A percentile compares a stretch with the other conserved stretches of the same genome.
phyloP scores from a whole-genome alignment of 2,329 filamentous ascomycete genomes.

The Arthroderma uncinatum region DNA sequence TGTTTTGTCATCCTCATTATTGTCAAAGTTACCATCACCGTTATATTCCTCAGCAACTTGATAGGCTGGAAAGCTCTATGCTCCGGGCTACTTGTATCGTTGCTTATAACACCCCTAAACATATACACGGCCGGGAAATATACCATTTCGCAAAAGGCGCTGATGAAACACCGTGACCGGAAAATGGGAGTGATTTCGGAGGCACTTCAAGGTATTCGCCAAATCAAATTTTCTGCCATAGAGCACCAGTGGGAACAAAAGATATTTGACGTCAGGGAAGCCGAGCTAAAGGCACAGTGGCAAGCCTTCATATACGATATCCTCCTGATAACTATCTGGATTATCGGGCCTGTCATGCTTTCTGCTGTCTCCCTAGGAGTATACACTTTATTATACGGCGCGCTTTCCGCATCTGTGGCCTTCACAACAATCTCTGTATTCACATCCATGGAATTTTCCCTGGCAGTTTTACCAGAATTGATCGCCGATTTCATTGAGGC shows the following conservation, averaged over 20 bases:
- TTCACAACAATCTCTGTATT: conserved; percentile 71
- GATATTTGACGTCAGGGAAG: conserved; percentile 53
- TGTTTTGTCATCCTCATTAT: conserved; percentile 53
- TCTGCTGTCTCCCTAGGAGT: conserved; percentile 59
- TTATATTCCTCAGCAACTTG: conserved; percentile 54
- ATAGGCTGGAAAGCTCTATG: conserved; percentile 61
- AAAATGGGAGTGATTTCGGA: conserved; percentile 69
- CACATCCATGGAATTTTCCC: conserved; percentile 57
- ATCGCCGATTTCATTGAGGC: conserved; percentile 61
- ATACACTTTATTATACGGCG: conserved; percentile 54
- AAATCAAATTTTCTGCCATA: conserved; percentile 73
- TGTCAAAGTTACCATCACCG: conserved; percentile 54
- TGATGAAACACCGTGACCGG: conserved; percentile 66
- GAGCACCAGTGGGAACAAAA: conserved; percentile 64
- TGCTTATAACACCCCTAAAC: conserved; percentile 57
- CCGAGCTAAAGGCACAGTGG: conserved; percentile 58
- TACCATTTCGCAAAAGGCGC: conserved; percentile 50
- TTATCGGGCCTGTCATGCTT: conserved; percentile 61
- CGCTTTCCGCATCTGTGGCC: conserved; percentile 59
- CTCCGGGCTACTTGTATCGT: conserved; percentile 54
- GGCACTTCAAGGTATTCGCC: conserved; percentile 64
- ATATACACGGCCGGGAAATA: conserved; percentile 55
- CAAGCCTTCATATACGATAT: conserved; percentile 54
- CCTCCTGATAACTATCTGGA: conserved; percentile 55
- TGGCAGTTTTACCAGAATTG: conserved; percentile 62